These are phyloP conservation scores for Quercus phellos DNA, from an alignment of 331 rosid genomes.

Conservation along the genomic window DNA sequence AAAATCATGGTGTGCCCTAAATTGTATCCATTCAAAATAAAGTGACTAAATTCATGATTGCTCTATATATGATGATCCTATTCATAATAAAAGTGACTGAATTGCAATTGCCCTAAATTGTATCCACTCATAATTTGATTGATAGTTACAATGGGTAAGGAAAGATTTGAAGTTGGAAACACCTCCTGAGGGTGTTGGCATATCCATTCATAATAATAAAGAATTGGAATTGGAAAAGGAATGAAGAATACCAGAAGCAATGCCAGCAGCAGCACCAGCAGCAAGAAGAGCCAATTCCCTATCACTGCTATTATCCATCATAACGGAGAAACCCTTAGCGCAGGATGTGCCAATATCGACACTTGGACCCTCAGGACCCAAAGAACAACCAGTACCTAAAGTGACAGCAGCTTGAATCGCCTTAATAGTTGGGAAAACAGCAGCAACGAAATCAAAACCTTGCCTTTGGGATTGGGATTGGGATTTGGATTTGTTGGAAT, in stretches of 20 bases:
- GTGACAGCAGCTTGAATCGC: conserved; percentile 90
- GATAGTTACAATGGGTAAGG: too few species aligned
- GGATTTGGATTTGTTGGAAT: too few species aligned
- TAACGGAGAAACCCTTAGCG: conserved; percentile 78
- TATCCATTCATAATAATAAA: too few species aligned
- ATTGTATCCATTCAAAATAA: too few species aligned
- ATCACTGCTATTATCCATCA: conserved; percentile 92
- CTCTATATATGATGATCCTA: too few species aligned
- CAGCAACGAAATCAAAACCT: conserved; percentile 76
- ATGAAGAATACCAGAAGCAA: conserved; percentile 67
- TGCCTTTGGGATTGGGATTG: conserved; percentile 50
- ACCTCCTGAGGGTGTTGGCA: too few species aligned
- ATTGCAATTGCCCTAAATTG: too few species aligned
- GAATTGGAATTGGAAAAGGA: neutral
- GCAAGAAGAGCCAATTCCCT: conserved; percentile 88
- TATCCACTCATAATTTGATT: too few species aligned
- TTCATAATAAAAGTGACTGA: too few species aligned
- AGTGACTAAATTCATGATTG: too few species aligned
- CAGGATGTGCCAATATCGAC: conserved; percentile 95
- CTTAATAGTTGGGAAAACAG: conserved; percentile 71
- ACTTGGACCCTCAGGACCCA: conserved; percentile 99
- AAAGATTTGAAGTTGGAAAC: too few species aligned
- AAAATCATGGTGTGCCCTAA: too few species aligned
- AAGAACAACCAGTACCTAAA: conserved; percentile 89
- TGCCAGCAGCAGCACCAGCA: conserved; percentile 96